Evolutionary conservation across 345 rosid genomes (phyloP).

Genomic region (Cardamine chenopodiifolia): DNA sequence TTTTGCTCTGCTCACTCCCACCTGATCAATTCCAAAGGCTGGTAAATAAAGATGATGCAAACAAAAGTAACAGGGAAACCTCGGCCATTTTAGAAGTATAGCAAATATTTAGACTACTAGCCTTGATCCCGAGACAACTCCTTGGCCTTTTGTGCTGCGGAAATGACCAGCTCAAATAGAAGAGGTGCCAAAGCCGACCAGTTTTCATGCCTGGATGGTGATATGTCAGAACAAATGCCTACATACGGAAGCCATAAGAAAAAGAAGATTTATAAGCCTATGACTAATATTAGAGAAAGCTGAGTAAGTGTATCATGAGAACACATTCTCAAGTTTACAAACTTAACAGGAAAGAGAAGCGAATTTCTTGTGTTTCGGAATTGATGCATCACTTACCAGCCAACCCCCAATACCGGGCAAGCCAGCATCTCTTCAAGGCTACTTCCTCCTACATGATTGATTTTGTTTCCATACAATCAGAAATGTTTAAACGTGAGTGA

Average conservation of each 20-base stretch:
- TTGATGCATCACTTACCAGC: slow-evolving; percentile 60
- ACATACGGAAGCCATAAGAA: slow-evolving; percentile 24
- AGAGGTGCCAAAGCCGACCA: slow-evolving; percentile 99
- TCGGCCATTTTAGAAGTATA: neutral
- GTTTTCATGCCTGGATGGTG: slow-evolving; percentile 71
- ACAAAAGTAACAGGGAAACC: neutral
- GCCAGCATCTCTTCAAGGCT: slow-evolving; percentile 99
- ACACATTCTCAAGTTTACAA: neutral
- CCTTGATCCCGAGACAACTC: slow-evolving; percentile 73
- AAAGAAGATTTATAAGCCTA: slow-evolving; percentile 21
- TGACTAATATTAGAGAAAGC: slow-evolving; percentile 4
- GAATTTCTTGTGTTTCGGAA: neutral
- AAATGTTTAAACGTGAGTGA: neutral
- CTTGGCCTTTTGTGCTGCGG: slow-evolving; percentile 96
- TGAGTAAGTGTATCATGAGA: neutral
- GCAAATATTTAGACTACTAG: slow-evolving; percentile 48
- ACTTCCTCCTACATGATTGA: slow-evolving; percentile 78
- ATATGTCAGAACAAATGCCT: slow-evolving; percentile 89
- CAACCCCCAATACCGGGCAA: slow-evolving; percentile 97
- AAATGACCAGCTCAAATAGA: slow-evolving; percentile 90
- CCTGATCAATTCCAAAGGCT: slow-evolving; percentile 43
- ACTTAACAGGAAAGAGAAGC: neutral
- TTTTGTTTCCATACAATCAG: slow-evolving; percentile 34
- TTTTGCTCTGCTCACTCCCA: slow-evolving; percentile 58
- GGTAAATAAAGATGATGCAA: slow-evolving; percentile 3